These are phyloP conservation scores for Ustilago tritici DNA, from an alignment of 1,284 basidiomycete genomes.

Conservation along the genomic window DNA sequence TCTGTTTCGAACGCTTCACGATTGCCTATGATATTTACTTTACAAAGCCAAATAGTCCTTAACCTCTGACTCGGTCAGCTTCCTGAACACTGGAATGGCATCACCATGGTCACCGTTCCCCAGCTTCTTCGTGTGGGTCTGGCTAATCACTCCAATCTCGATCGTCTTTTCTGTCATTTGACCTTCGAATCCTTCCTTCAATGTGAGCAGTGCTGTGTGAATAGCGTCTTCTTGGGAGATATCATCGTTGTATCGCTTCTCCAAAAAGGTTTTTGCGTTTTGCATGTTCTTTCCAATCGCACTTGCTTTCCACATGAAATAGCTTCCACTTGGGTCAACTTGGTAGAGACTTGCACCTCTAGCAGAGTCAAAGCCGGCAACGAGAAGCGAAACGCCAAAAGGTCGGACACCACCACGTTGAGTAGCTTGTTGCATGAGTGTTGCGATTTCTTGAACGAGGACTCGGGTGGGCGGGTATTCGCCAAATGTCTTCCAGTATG, in stretches of 20 bases:
- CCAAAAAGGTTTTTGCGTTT: conserved; percentile 98
- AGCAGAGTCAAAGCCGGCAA: conserved; percentile 93
- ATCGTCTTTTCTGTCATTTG: conserved; percentile 99
- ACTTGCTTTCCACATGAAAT: conserved; percentile 98
- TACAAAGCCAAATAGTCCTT: conserved; percentile 61
- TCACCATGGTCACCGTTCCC: conserved; percentile 44
- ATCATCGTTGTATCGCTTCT: conserved; percentile 98
- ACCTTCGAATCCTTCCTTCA: conserved; percentile 99
- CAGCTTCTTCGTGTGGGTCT: conserved; percentile 41
- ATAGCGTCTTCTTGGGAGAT: conserved; percentile 99
- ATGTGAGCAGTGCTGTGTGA: conserved; percentile 96
- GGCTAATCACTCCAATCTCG: conserved; percentile 91
- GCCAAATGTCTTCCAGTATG: conserved; percentile 98
- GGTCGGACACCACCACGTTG: conserved; percentile 98
- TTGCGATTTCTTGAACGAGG: conserved; percentile 95
- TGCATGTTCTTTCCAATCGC: conserved; percentile 99
- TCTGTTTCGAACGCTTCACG: too few species aligned
- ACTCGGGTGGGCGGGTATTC: conserved; percentile 99
- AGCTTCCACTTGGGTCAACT: conserved; percentile 95
- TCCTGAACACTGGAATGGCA: conserved; percentile 61
- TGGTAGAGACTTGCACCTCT: conserved; percentile 95
- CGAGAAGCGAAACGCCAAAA: conserved; percentile 94
- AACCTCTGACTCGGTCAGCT: conserved; percentile 61
- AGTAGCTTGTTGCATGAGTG: conserved; percentile 98
- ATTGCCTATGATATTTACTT: background rate